These are phyloP conservation scores for Athelia sp. DNA, from an alignment of 1,284 basidiomycete species.

Conservation along the genomic window DNA sequence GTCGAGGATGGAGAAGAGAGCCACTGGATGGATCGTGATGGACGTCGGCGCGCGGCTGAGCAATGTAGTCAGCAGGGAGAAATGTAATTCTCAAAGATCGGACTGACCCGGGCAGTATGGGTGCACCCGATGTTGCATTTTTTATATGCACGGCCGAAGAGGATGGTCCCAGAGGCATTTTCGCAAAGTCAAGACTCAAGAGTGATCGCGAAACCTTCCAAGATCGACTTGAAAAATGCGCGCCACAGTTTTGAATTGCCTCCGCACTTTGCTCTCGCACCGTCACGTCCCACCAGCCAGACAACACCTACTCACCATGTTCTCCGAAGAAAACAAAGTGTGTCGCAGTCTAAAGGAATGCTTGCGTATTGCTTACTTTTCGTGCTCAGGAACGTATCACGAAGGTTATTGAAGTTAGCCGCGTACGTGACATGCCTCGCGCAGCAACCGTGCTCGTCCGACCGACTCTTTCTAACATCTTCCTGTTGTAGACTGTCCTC, in stretches of 20 bases:
- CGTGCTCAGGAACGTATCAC: slow-evolving; percentile 66
- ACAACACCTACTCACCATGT: slow-evolving; percentile 46
- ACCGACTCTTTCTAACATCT: slow-evolving; percentile 5
- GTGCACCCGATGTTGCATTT: slow-evolving; percentile 25
- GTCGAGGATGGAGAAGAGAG: slow-evolving; percentile 94
- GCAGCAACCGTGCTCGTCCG: slow-evolving; percentile 3
- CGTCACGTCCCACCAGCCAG: not conserved
- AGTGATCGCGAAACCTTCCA: slow-evolving; percentile 5
- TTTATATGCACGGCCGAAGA: slow-evolving; percentile 69
- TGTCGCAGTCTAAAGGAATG: slow-evolving; percentile 11
- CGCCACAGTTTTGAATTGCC: not conserved
- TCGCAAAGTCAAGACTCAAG: slow-evolving; percentile 13
- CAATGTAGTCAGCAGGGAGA: slow-evolving; percentile 4
- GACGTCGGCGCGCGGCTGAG: slow-evolving; percentile 64
- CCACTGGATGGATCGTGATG: slow-evolving; percentile 87
- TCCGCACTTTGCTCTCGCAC: not conserved
- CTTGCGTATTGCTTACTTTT: slow-evolving; percentile 2
- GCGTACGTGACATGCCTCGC: slow-evolving; percentile 47
- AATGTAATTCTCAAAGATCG: slow-evolving; percentile 13
- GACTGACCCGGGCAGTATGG: slow-evolving; percentile 24
- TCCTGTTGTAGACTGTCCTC: slow-evolving; percentile 61
- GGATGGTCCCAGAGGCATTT: slow-evolving; percentile 64
- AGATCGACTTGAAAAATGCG: slow-evolving; percentile 2
- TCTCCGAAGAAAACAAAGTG: slow-evolving; percentile 83
- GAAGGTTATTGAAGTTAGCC: slow-evolving; percentile 73